These are phyloP conservation scores for Ogataea haglerorum DNA, from an alignment of 805 yeast species.

Conservation along the genomic window DNA sequence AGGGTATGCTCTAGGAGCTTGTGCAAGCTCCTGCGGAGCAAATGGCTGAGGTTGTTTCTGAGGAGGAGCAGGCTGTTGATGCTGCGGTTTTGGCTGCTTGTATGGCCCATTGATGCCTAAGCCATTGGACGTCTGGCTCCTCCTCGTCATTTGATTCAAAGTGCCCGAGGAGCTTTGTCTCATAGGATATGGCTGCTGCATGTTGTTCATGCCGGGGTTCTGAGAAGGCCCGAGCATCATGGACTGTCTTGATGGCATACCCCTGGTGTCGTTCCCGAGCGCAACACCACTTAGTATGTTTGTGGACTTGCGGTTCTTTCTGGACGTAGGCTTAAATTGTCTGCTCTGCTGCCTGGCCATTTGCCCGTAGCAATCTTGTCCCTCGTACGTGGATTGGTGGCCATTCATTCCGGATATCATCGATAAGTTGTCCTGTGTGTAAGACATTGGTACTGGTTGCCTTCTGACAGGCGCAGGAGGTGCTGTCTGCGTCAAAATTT, in stretches of 20 bases:
- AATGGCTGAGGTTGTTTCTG: conserved; percentile 6
- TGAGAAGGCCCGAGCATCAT: conserved; percentile 25
- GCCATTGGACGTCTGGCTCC: conserved; percentile 22
- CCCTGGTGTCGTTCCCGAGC: conserved; percentile 27
- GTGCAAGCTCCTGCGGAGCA: conserved; percentile 8
- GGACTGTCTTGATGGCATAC: conserved; percentile 30
- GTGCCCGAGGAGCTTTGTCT: conserved; percentile 23
- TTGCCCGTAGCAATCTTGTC: conserved; percentile 20
- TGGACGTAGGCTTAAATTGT: conserved; percentile 39
- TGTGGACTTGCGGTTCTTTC: conserved; percentile 44
- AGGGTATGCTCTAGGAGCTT: conserved; percentile 3
- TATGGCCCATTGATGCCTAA: conserved; percentile 19
- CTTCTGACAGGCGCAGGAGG: conserved; percentile 23
- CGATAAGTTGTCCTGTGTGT: conserved; percentile 24
- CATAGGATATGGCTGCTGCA: conserved; percentile 13
- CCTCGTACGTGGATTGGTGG: conserved; percentile 16
- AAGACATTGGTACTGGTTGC: conserved; percentile 26
- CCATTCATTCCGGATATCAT: conserved; percentile 21
- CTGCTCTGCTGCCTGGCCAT: conserved; percentile 20
- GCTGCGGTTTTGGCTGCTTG: conserved; percentile 9
- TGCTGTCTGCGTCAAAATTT: conserved; percentile 23
- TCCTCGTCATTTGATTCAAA: conserved; percentile 15
- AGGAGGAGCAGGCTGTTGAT: not conserved
- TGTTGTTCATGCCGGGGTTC: conserved; percentile 3
- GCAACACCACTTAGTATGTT: conserved; percentile 28